Percentiles rank a stretch among this genome's conserved stretches.
Conservation (phyloP, 192 early-diverging fungal species). For the Funneliformis mosseae region DNA sequence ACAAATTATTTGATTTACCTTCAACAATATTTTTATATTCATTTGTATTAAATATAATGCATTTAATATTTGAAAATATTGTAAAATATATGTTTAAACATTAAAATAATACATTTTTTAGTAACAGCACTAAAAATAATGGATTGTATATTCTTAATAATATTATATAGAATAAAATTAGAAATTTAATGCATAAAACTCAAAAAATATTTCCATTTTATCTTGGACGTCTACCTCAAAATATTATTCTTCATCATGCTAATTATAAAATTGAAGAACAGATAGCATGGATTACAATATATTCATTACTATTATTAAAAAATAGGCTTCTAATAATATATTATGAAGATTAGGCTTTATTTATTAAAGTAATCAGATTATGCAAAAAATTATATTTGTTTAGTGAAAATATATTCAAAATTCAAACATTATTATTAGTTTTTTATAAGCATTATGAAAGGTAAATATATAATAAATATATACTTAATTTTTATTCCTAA, state of each 20-base stretch:
- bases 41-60: conserved; percentile 22
- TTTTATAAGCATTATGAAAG: conserved; percentile 2
- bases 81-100: not conserved
- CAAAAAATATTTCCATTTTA: not conserved
- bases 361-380: not conserved
- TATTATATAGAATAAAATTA: not conserved
- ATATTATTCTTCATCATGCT: not conserved
- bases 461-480: not conserved
- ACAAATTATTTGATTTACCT: too few relatives aligned
- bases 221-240: not conserved
- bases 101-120: not conserved
- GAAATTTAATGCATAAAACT: not conserved
- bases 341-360: not conserved
- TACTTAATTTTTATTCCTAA: too few relatives aligned
- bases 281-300: not conserved
- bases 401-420: not conserved
- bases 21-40: too few relatives aligned
- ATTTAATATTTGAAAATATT: conserved; percentile 14
- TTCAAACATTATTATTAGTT: not conserved
- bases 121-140: not conserved
- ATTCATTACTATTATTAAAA: not conserved
- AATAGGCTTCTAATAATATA: not conserved
- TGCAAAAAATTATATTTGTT: conserved; percentile 8
- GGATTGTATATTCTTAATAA: not conserved
- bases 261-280: not conserved